Percentiles rank a stretch among this genome's conserved stretches.
Conservation (phyloP, 164 flowering plant genomes). For the Houttuynia cordata region DNA sequence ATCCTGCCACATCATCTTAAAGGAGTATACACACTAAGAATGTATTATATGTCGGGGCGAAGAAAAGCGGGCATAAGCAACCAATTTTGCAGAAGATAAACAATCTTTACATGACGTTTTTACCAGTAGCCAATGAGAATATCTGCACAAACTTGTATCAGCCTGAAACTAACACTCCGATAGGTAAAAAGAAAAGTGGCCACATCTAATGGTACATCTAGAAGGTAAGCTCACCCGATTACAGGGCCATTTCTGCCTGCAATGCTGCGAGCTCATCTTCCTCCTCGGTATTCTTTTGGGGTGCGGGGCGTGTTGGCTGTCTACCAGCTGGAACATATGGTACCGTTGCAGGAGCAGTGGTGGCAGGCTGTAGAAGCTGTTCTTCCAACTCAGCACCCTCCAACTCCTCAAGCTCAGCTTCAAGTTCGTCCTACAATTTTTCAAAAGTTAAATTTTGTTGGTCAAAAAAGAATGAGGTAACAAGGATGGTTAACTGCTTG, state of each 20-base stretch:
- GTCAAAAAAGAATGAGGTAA: not conserved
- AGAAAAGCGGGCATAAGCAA: not conserved
- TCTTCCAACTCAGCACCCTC: constrained; percentile 48
- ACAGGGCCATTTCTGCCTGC: constrained; percentile 41
- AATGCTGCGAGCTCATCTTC: constrained; percentile 40
- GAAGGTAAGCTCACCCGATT: constrained; percentile 10
- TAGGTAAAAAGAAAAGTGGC: not conserved
- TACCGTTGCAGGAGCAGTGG: constrained; percentile 26
- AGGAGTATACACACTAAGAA: no score
- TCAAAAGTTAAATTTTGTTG: not conserved
- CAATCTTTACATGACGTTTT: not conserved
- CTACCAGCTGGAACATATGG: constrained; percentile 23
- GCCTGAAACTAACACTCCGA: not conserved
- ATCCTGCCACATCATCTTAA: no score
- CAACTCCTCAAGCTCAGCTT: constrained; percentile 43
- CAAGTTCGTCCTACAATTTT: constrained; percentile 35
- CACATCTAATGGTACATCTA: not conserved
- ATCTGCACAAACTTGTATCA: constrained; percentile 1
- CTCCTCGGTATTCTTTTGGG: constrained; percentile 29
- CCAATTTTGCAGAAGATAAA: not conserved
- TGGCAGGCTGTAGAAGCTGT: constrained; percentile 39
- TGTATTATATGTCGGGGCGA: not conserved
- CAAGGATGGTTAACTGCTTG: not conserved
- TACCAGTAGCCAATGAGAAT: not conserved
- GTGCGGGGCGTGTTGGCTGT: constrained; percentile 25